Conservation (phyloP, 345 rosid species). For the Corchorus olitorius region DNA sequence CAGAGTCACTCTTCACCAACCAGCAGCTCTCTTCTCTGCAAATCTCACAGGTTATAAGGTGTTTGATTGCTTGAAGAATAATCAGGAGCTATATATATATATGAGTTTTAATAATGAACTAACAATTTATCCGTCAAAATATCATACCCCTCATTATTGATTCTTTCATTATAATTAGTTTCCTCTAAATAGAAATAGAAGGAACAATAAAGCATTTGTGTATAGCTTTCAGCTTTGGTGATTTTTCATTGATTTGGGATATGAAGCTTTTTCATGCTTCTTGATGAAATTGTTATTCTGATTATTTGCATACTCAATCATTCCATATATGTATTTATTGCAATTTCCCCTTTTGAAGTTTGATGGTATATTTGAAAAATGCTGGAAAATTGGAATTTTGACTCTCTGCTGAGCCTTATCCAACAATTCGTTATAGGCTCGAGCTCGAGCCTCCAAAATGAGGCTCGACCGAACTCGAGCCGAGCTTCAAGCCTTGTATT, state of each 20-base stretch:
- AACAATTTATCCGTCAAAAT: not conserved
- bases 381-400: too few species aligned
- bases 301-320: not conserved
- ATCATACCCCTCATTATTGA: too few species aligned
- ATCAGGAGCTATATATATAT: slow-evolving; percentile 5
- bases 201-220: not conserved
- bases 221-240: not conserved
- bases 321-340: too few species aligned
- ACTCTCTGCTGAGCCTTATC: too few species aligned
- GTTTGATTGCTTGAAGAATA: not conserved
- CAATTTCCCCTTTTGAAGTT: too few species aligned
- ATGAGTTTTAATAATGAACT: slow-evolving; percentile 12
- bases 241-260: not conserved
- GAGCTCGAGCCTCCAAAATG: too few species aligned
- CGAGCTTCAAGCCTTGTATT: too few species aligned
- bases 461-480: too few species aligned
- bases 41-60: slow-evolving; percentile 10
- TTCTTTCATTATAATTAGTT: not conserved
- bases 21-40: not conserved
- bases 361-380: too few species aligned
- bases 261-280: not conserved
- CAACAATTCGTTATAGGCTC: too few species aligned
- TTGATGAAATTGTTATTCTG: not conserved
- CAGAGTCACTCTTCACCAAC: not conserved
- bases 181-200: not conserved